These are phyloP conservation scores for Claviceps arundinis DNA, from an alignment of 2,329 filamentous ascomycete species.

Conservation along the genomic window DNA sequence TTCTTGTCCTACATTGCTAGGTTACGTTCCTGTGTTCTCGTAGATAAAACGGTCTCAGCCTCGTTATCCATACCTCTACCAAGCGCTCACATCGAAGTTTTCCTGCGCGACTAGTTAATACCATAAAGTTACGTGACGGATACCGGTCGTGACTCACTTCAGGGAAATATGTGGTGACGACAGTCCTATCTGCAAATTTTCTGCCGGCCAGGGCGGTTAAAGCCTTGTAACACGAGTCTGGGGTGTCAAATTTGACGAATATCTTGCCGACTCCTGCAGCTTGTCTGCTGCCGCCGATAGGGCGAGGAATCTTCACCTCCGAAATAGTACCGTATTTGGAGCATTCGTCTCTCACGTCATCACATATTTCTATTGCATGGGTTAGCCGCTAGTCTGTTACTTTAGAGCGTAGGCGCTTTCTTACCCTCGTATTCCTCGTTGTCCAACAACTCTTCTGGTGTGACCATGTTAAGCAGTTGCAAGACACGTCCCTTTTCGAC, in stretches of 20 bases:
- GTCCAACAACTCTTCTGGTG: slow-evolving; percentile 84
- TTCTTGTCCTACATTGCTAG: slow-evolving; percentile 6
- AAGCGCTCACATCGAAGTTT: slow-evolving; percentile 85
- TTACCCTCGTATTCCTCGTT: slow-evolving; percentile 89
- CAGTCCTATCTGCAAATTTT: slow-evolving; percentile 92
- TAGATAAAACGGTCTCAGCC: neutral
- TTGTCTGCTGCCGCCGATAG: slow-evolving; percentile 68
- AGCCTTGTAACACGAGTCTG: slow-evolving; percentile 69
- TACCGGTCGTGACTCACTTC: slow-evolving; percentile 45
- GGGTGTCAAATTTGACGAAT: slow-evolving; percentile 79
- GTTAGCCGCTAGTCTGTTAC: slow-evolving; percentile 2
- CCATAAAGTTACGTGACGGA: neutral
- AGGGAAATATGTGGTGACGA: slow-evolving; percentile 91
- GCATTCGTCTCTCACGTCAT: slow-evolving; percentile 90
- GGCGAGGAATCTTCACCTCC: slow-evolving; percentile 87
- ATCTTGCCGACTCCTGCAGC: slow-evolving; percentile 93
- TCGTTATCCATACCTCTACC: slow-evolving; percentile 38
- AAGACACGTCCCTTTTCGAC: slow-evolving; percentile 72
- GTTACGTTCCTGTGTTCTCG: neutral
- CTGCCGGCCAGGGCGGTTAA: slow-evolving; percentile 81
- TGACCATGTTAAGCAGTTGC: slow-evolving; percentile 97
- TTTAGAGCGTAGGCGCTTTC: slow-evolving; percentile 7
- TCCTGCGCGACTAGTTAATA: slow-evolving; percentile 44
- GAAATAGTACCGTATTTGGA: slow-evolving; percentile 74
- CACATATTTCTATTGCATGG: slow-evolving; percentile 65